Conservation (phyloP, 768 basidiomycete species). For the Hydnomerulius pinastri region DNA sequence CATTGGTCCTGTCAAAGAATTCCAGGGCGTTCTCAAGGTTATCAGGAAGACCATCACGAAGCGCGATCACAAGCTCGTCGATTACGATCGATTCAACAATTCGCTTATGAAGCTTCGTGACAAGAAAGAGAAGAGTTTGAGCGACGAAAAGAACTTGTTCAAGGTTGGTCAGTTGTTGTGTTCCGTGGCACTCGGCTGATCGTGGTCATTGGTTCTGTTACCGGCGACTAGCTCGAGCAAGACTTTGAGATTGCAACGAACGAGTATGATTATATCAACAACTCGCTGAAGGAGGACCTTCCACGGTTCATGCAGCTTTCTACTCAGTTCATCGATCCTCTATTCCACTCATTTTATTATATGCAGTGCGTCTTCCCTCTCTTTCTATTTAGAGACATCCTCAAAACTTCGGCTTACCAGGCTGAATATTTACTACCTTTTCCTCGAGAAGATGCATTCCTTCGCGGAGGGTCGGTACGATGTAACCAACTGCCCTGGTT, state of each 20-base stretch:
- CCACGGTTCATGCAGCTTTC: slow-evolving; percentile 90
- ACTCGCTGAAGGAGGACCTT: slow-evolving; percentile 85
- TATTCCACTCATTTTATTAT: slow-evolving; percentile 99
- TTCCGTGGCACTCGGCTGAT: neutral
- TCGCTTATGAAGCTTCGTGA: slow-evolving; percentile 93
- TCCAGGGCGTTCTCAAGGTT: slow-evolving; percentile 81
- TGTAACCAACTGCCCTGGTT: slow-evolving; percentile 59
- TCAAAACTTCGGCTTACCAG: slow-evolving; percentile 39
- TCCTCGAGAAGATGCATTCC: slow-evolving; percentile 90
- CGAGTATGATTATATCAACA: slow-evolving; percentile 94
- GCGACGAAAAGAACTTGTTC: slow-evolving; percentile 96
- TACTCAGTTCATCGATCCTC: slow-evolving; percentile 89
- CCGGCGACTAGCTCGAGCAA: slow-evolving; percentile 74
- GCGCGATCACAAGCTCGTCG: slow-evolving; percentile 94
- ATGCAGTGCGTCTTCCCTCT: slow-evolving; percentile 79
- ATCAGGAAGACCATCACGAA: slow-evolving; percentile 96
- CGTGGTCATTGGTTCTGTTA: neutral
- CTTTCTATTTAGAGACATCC: neutral
- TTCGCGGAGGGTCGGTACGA: slow-evolving; percentile 84
- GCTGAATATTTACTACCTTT: slow-evolving; percentile 90
- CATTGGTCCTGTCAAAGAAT: slow-evolving; percentile 83
- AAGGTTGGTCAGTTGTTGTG: slow-evolving; percentile 54
- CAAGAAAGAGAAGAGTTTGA: slow-evolving; percentile 97
- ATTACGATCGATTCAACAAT: slow-evolving; percentile 97
- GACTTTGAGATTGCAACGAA: slow-evolving; percentile 91